Percentiles rank a stretch among this genome's conserved stretches.
These are phyloP conservation scores for Mycena floridula DNA, from an alignment of 768 basidiomycete genomes.

Conservation along the genomic window DNA sequence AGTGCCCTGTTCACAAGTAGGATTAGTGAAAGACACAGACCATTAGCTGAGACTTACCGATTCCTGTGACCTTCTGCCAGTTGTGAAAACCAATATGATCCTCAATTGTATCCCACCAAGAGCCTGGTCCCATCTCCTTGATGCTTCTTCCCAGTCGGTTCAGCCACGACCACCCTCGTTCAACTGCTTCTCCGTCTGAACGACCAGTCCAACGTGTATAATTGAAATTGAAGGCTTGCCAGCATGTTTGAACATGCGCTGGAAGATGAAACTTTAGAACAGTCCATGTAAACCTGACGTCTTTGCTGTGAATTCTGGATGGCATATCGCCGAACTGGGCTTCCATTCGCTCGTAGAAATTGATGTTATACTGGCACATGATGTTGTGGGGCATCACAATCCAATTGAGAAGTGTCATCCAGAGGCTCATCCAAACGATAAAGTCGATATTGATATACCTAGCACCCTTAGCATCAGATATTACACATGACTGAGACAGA, in stretches of 20 bases:
- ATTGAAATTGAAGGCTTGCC: slow-evolving; percentile 16
- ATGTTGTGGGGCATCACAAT: background rate
- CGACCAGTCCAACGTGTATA: slow-evolving; percentile 15
- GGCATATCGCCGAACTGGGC: background rate
- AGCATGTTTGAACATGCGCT: slow-evolving; percentile 17
- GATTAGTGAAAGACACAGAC: background rate
- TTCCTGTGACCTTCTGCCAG: background rate
- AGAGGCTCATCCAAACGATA: slow-evolving; percentile 7
- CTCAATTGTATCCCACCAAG: slow-evolving; percentile 20
- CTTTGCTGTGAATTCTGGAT: background rate
- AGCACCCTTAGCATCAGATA: background rate
- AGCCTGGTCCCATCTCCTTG: slow-evolving; percentile 27
- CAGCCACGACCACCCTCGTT: slow-evolving; percentile 23
- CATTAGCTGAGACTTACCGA: slow-evolving; percentile 1
- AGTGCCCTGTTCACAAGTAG: background rate
- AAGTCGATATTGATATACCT: slow-evolving; percentile 4
- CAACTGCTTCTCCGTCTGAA: slow-evolving; percentile 27
- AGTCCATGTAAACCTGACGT: background rate
- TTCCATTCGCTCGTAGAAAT: background rate
- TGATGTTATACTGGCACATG: background rate
- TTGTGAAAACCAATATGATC: slow-evolving; percentile 8
- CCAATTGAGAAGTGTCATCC: background rate
- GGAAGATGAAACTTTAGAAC: slow-evolving; percentile 23
- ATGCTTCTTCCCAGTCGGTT: slow-evolving; percentile 22
- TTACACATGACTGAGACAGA: slow-evolving; percentile 9